Evolutionary conservation across 352 stramenopile species (phyloP).

Genomic region (Thraustotheca clavata): DNA sequence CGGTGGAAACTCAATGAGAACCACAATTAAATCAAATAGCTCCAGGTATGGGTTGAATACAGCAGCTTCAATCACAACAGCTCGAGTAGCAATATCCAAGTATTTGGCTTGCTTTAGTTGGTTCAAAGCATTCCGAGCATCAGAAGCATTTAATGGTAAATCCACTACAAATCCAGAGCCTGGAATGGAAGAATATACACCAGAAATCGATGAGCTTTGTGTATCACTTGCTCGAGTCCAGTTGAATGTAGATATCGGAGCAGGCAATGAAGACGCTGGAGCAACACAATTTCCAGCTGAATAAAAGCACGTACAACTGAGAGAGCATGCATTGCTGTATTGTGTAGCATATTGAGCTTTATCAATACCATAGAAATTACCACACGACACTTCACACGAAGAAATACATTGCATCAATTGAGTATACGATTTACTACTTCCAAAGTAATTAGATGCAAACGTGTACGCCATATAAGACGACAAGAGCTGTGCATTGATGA

Average conservation of each 20-base stretch:
- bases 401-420: conserved; percentile 48
- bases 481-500: conserved; percentile 51
- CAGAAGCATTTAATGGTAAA: conserved; percentile 31
- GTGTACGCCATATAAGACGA: conserved; percentile 32
- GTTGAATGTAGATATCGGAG: conserved; percentile 41
- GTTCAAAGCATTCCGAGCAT: conserved; percentile 25
- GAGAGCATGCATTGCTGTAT: conserved; percentile 35
- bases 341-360: conserved; percentile 37
- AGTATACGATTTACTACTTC: conserved; percentile 34
- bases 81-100: conserved; percentile 50
- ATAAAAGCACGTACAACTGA: conserved; percentile 66
- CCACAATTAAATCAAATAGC: conserved; percentile 52
- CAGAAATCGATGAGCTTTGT: conserved; percentile 21
- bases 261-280: conserved; percentile 26
- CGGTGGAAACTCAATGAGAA: conserved; percentile 53
- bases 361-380: conserved; percentile 46
- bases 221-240: conserved; percentile 33
- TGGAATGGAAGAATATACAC: conserved; percentile 25
- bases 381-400: conserved; percentile 37
- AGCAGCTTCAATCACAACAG: conserved; percentile 52
- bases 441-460: conserved; percentile 45
- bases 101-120: conserved; percentile 36
- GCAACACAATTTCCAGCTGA: conserved; percentile 54
- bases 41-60: conserved; percentile 57
- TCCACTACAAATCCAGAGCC: conserved; percentile 55